These are phyloP conservation scores for Dendryphion nanum DNA, from an alignment of 2,329 filamentous ascomycete genomes.

Conservation along the genomic window DNA sequence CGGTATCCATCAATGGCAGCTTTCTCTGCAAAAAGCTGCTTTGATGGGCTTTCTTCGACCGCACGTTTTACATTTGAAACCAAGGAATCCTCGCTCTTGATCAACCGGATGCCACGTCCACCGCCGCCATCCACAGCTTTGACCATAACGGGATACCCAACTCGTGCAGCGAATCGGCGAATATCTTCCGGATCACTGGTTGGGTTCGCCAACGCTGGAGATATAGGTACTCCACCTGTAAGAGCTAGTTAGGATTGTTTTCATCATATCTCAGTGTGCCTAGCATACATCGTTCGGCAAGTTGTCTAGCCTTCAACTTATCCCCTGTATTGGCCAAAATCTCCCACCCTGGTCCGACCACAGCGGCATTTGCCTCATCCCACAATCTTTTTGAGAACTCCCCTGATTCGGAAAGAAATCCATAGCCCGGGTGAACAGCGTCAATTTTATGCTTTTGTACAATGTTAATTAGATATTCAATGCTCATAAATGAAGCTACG, in stretches of 20 bases:
- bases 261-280: neutral
- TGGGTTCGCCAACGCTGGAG: constrained; percentile 48
- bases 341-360: constrained; percentile 58
- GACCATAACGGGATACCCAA: constrained; percentile 58
- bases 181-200: constrained; percentile 46
- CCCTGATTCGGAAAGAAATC: constrained; percentile 60
- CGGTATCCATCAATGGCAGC: constrained; percentile 61
- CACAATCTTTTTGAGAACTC: constrained; percentile 52
- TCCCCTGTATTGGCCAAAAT: constrained; percentile 57
- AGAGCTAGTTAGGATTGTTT: neutral
- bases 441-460: constrained; percentile 53
- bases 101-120: constrained; percentile 59
- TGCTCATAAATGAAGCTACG: constrained; percentile 54
- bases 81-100: constrained; percentile 46
- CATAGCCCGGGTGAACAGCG: constrained; percentile 60
- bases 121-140: constrained; percentile 66
- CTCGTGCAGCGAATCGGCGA: constrained; percentile 56
- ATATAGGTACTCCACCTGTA: constrained; percentile 48
- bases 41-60: constrained; percentile 58
- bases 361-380: constrained; percentile 47
- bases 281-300: constrained; percentile 49
- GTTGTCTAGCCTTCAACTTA: constrained; percentile 53
- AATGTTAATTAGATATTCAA: constrained; percentile 48
- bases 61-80: constrained; percentile 50
- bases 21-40: constrained; percentile 59